Evolutionary conservation across 768 basidiomycete genomes (phyloP).

Genomic region (Leccinum broughii): DNA sequence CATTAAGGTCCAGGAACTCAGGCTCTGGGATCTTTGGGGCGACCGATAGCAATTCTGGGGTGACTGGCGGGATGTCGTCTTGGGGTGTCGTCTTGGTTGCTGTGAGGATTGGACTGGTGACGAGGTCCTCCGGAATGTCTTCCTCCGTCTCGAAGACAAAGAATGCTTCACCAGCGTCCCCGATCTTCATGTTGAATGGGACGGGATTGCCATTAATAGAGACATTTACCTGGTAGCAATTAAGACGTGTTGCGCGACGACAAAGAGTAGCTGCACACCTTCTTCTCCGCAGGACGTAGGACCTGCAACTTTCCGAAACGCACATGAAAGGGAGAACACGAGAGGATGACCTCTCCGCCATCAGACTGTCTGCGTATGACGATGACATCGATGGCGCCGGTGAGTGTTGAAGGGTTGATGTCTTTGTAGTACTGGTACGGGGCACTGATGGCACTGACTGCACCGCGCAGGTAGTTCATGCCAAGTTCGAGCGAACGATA

Average conservation of each 20-base stretch:
- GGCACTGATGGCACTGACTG: conserved; percentile 80
- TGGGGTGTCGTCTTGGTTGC: conserved; percentile 44
- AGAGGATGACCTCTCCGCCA: conserved; percentile 65
- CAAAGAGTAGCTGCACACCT: conserved; percentile 45
- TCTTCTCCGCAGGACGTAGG: conserved; percentile 90
- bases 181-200: conserved; percentile 98
- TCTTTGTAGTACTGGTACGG: conserved; percentile 91
- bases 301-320: conserved; percentile 98
- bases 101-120: conserved; percentile 87
- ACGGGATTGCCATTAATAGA: conserved; percentile 83
- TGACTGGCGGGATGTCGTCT: conserved; percentile 28
- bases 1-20: conserved; percentile 85
- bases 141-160: conserved; percentile 97
- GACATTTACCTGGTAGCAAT: conserved; percentile 71
- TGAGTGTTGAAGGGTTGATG: conserved; percentile 95
- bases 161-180: conserved; percentile 98
- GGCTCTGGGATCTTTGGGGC: conserved; percentile 50
- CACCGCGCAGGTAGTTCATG: conserved; percentile 90
- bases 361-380: conserved; percentile 79
- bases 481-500: neutral
- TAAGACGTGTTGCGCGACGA: neutral
- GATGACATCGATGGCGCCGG: conserved; percentile 98
- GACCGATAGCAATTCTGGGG: conserved; percentile 9
- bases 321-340: conserved; percentile 96
- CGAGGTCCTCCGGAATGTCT: conserved; percentile 89